Evolutionary conservation across 2,329 filamentous ascomycete genomes (phyloP).

Genomic region (Drechslerella stenobrocha): DNA sequence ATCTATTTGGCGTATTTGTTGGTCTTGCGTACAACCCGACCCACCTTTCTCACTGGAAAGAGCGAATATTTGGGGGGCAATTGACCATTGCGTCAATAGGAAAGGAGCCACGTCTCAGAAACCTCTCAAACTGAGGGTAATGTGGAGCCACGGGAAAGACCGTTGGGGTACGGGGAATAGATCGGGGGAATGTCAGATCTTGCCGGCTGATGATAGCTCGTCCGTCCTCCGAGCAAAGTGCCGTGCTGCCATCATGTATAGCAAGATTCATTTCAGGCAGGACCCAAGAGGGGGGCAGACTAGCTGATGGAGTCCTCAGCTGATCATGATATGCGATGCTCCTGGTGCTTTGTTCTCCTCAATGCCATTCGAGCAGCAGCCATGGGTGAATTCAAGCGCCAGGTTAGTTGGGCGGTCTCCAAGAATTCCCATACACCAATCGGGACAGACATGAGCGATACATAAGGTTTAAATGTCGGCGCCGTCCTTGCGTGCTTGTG

Average conservation of each 20-base stretch:
- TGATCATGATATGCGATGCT: background rate
- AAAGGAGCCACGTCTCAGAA: conserved; percentile 22
- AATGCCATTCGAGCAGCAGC: too few relatives aligned
- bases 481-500: background rate
- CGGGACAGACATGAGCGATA: background rate
- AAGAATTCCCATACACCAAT: background rate
- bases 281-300: conserved; percentile 3
- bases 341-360: too few relatives aligned
- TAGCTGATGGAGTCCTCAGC: background rate
- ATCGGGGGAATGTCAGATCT: conserved; percentile 25
- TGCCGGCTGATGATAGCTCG: conserved; percentile 6
- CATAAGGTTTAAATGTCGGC: background rate
- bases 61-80: too few relatives aligned
- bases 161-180: conserved; percentile 25
- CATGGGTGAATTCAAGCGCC: too few relatives aligned
- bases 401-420: too few relatives aligned
- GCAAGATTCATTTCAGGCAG: too few relatives aligned
- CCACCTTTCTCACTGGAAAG: conserved; percentile 13
- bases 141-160: conserved; percentile 23
- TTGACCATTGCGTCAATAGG: too few relatives aligned
- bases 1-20: background rate
- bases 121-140: background rate
- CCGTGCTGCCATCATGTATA: too few relatives aligned
- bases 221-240: conserved; percentile 8
- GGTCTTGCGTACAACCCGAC: conserved; percentile 17